phyloP scores from a whole-genome alignment of 2,329 filamentous ascomycete genomes.

The Aulographum hederae region DNA sequence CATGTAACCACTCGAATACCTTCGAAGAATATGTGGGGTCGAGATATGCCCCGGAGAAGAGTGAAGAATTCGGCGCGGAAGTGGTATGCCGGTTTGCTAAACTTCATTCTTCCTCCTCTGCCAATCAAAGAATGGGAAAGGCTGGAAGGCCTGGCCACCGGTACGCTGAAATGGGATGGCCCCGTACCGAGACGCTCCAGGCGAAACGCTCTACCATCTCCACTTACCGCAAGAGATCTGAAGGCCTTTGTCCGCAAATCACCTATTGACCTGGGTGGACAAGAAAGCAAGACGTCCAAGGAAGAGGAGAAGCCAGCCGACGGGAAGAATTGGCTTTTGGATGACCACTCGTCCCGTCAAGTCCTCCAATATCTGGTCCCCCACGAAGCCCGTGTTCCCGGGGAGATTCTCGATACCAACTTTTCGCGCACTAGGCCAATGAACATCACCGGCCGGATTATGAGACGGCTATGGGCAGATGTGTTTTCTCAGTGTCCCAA shows the following conservation, averaged over 20 bases:
- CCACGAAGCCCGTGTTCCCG: too few species aligned
- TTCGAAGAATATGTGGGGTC: constrained; percentile 25
- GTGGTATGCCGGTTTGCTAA: constrained; percentile 25
- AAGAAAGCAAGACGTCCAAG: not conserved
- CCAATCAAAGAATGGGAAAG: constrained; percentile 24
- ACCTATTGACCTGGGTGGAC: not conserved
- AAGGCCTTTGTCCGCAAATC: not conserved
- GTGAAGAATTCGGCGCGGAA: constrained; percentile 22
- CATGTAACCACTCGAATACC: constrained; percentile 13
- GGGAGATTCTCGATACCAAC: too few species aligned
- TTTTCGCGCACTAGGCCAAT: too few species aligned
- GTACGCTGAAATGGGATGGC: constrained; percentile 11
- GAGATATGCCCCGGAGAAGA: constrained; percentile 25
- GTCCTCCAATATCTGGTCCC: too few species aligned
- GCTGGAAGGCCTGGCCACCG: constrained; percentile 20
- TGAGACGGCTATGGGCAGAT: not conserved
- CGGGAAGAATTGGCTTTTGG: too few species aligned
- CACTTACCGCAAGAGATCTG: too few species aligned
- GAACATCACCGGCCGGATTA: too few species aligned
- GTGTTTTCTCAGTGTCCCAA: constrained; percentile 11
- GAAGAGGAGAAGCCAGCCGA: constrained; percentile 2
- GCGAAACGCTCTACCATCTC: too few species aligned
- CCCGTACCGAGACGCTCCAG: constrained; percentile 11
- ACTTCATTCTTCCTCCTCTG: constrained; percentile 24
- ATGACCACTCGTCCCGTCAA: too few species aligned